Evolutionary conservation across 148 eudicot genomes (phyloP).

Genomic region (Rhododendron griersonianum): DNA sequence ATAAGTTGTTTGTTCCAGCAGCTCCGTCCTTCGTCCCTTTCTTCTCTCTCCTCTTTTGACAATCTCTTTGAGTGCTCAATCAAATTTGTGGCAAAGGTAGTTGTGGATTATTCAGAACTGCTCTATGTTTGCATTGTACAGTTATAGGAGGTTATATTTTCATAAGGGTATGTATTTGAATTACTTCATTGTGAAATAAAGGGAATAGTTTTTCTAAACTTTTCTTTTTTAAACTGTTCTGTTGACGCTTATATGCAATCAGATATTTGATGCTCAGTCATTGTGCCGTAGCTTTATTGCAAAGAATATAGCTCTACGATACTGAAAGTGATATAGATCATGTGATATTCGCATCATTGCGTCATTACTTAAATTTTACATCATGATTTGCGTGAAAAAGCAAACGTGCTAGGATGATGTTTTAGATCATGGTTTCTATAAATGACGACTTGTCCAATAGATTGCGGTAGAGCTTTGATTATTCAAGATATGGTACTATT

Average conservation of each 20-base stretch:
- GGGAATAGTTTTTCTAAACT: background rate
- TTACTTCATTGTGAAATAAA: constrained; percentile 14
- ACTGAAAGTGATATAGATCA: background rate
- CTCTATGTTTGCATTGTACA: constrained; percentile 25
- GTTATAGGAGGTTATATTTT: constrained; percentile 24
- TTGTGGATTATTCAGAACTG: constrained; percentile 12
- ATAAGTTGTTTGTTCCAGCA: background rate
- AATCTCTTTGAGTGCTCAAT: constrained; percentile 8
- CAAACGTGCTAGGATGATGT: background rate
- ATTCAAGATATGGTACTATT: background rate
- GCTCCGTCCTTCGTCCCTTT: constrained; percentile 6
- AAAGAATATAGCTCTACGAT: background rate
- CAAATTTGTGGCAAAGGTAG: constrained; percentile 14
- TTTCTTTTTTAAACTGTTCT: background rate
- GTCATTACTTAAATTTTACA: background rate
- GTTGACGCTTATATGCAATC: background rate
- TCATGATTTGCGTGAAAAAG: background rate
- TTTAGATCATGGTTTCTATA: background rate
- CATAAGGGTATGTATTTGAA: constrained; percentile 25
- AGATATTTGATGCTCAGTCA: background rate
- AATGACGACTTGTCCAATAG: background rate
- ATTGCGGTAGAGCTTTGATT: background rate
- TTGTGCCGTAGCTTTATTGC: background rate
- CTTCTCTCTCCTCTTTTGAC: background rate
- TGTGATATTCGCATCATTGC: background rate